Conservation (phyloP, 1,284 basidiomycete genomes). For the Vanrija sp. region DNA sequence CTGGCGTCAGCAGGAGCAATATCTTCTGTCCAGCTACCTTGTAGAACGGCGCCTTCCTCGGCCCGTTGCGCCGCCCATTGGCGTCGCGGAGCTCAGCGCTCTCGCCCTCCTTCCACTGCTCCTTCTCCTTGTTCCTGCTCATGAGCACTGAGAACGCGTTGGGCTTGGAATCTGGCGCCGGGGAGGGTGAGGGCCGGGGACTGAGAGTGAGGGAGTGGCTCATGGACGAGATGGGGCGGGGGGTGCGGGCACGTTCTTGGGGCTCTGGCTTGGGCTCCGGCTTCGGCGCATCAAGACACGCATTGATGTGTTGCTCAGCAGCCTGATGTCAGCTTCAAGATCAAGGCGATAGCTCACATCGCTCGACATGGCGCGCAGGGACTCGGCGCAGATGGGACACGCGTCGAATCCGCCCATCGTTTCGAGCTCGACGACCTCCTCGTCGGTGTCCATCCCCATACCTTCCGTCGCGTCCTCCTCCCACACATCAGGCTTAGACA, state of each 20-base stretch:
- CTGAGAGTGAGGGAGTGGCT: conserved; percentile 15
- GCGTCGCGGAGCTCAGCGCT: conserved; percentile 44
- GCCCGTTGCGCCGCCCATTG: conserved; percentile 50
- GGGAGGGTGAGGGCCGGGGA: conserved; percentile 8
- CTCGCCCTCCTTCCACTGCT: conserved; percentile 75
- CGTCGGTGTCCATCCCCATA: conserved; percentile 47
- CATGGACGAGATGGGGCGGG: conserved; percentile 28
- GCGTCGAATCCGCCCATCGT: background rate
- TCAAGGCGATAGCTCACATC: background rate
- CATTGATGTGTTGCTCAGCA: conserved; percentile 42
- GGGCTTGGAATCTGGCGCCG: conserved; percentile 25
- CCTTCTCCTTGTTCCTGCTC: conserved; percentile 71
- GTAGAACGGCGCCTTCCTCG: conserved; percentile 83
- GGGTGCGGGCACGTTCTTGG: background rate
- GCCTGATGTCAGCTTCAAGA: conserved; percentile 27
- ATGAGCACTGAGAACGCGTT: conserved; percentile 76
- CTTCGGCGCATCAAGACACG: conserved; percentile 36
- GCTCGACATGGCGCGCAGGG: background rate
- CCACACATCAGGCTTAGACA: background rate
- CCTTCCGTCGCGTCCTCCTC: conserved; percentile 44
- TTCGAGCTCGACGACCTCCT: conserved; percentile 14
- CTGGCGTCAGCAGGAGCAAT: conserved; percentile 19
- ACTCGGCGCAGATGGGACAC: conserved; percentile 4
- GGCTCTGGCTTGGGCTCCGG: background rate
- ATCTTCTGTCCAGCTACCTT: conserved; percentile 56